Conservation (phyloP, 352 stramenopile genomes). For the Phytopythium mirpurense region DNA sequence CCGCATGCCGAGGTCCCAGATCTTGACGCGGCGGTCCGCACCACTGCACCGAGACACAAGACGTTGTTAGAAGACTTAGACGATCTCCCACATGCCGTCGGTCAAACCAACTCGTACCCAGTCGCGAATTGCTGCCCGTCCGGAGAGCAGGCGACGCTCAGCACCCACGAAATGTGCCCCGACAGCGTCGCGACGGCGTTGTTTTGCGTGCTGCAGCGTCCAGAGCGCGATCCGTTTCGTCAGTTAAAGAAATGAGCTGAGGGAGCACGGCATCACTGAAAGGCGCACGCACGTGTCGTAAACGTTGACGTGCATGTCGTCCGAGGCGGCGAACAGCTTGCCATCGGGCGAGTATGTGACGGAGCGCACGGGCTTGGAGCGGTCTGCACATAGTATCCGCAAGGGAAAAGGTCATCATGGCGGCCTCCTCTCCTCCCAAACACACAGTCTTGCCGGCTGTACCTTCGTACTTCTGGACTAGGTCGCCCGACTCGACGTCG, state of each 20-base stretch:
- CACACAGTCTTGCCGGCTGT: too few relatives aligned
- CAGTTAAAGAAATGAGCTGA: neutral
- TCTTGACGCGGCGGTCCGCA: slow-evolving; percentile 88
- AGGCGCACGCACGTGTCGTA: slow-evolving; percentile 81
- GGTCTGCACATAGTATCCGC: slow-evolving; percentile 28
- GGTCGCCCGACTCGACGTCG: slow-evolving; percentile 65
- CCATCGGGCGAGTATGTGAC: slow-evolving; percentile 82
- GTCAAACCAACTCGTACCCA: slow-evolving; percentile 40
- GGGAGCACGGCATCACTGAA: neutral
- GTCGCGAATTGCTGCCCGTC: slow-evolving; percentile 85
- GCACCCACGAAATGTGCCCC: slow-evolving; percentile 86
- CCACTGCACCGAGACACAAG: slow-evolving; percentile 27
- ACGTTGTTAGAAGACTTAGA: too few relatives aligned
- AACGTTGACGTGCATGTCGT: slow-evolving; percentile 91
- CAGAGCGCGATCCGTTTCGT: neutral
- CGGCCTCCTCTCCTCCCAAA: too few relatives aligned
- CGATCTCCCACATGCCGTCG: too few relatives aligned
- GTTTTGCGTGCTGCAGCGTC: slow-evolving; percentile 43
- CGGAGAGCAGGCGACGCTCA: slow-evolving; percentile 80
- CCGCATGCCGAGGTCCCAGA: slow-evolving; percentile 87
- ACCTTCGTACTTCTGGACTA: slow-evolving; percentile 88
- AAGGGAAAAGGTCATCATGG: neutral
- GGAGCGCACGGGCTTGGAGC: slow-evolving; percentile 84
- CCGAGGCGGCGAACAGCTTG: slow-evolving; percentile 84
- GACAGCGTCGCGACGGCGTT: slow-evolving; percentile 81